A percentile compares a stretch with the other conserved stretches of the same genome.
These are phyloP conservation scores for Hyaloscypha bicolor DNA, from an alignment of 495 filamentous ascomycete genomes.

Conservation along the genomic window DNA sequence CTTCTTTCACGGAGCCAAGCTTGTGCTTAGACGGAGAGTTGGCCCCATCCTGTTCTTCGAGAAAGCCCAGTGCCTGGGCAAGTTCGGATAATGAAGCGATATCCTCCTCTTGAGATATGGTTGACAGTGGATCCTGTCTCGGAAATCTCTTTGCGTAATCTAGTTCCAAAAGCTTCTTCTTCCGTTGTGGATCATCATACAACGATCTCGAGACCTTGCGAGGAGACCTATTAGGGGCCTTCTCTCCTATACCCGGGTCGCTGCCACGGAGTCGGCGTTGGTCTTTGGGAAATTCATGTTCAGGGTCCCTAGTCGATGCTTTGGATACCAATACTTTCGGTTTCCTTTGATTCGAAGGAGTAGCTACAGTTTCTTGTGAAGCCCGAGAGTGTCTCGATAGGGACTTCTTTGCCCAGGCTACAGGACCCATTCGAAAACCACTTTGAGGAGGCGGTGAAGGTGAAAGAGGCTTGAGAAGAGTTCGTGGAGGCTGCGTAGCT, in stretches of 20 bases:
- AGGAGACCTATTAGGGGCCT: not conserved
- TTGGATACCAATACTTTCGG: not conserved
- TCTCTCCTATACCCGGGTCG: constrained; percentile 8
- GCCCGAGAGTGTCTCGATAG: not conserved
- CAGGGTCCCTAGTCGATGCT: not conserved
- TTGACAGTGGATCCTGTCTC: constrained; percentile 24
- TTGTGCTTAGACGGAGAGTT: not conserved
- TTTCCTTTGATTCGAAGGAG: not conserved
- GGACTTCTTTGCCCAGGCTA: not conserved
- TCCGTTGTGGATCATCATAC: constrained; percentile 13
- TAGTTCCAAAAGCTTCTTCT: constrained; percentile 11
- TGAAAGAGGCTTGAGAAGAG: not conserved
- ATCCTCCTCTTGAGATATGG: constrained; percentile 31
- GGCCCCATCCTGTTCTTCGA: not conserved
- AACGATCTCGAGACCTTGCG: constrained; percentile 21
- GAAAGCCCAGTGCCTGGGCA: constrained; percentile 19
- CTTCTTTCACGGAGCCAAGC: not conserved
- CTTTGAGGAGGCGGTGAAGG: not conserved
- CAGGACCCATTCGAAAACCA: not conserved
- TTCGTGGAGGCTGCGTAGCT: not conserved
- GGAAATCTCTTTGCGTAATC: not conserved
- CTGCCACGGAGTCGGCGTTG: constrained; percentile 16
- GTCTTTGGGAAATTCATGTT: not conserved
- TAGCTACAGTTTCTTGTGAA: not conserved
- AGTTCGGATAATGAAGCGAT: constrained; percentile 27